These are phyloP conservation scores for Fusarium luffae DNA, from an alignment of 2,329 filamentous ascomycete genomes.

Conservation along the genomic window DNA sequence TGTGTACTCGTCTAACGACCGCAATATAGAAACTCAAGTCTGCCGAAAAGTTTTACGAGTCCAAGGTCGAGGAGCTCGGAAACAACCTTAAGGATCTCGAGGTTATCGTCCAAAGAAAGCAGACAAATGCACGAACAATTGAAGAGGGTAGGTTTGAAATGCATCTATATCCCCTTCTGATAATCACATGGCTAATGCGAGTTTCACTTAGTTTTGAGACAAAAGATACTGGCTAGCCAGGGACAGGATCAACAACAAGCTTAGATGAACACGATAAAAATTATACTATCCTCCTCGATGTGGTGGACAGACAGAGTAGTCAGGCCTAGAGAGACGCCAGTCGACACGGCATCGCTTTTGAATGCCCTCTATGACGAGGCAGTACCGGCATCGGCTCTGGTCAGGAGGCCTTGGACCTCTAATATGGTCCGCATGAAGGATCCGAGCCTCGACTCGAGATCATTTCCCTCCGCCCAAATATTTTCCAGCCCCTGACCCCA, in stretches of 20 bases:
- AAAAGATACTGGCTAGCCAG: conserved; percentile 57
- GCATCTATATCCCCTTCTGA: not conserved
- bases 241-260: conserved; percentile 41
- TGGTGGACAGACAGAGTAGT: conserved; percentile 6
- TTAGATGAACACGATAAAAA: conserved; percentile 19
- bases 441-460: conserved; percentile 44
- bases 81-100: conserved; percentile 68
- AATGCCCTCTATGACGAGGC: conserved; percentile 12
- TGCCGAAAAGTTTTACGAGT: conserved; percentile 67
- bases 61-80: conserved; percentile 64
- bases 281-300: not conserved
- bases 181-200: conserved; percentile 46
- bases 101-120: conserved; percentile 74
- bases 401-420: conserved; percentile 47
- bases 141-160: conserved; percentile 76
- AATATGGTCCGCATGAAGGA: conserved; percentile 49
- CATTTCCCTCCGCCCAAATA: conserved; percentile 49
- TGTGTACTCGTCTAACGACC: conserved; percentile 27
- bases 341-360: conserved; percentile 11
- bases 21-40: conserved; percentile 61
- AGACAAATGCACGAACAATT: conserved; percentile 83
- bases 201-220: conserved; percentile 52
- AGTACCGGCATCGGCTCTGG: conserved; percentile 21
- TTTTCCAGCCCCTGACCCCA: conserved; percentile 47
- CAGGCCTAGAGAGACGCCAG: conserved; percentile 1